A percentile compares a stretch with the other conserved stretches of the same genome.
These are phyloP conservation scores for Phytophthora melonis DNA, from an alignment of 352 stramenopile genomes.

Conservation along the genomic window DNA sequence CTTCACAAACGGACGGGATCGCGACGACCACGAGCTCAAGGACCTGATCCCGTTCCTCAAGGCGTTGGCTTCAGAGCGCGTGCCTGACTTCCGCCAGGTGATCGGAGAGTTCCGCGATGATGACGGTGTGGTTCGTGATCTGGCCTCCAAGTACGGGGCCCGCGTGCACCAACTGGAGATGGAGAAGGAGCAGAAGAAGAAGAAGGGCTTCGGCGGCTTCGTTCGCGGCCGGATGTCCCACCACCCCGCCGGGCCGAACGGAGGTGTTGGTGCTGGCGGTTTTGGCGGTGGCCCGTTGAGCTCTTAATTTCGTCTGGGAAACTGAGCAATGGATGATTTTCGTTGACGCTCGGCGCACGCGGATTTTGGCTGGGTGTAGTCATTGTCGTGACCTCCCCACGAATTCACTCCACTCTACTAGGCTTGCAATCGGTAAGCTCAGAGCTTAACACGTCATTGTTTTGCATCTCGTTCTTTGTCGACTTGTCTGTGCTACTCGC, in stretches of 20 bases:
- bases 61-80: slow-evolving; percentile 78
- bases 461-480: no score
- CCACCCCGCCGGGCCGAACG: slow-evolving; percentile 46
- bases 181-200: slow-evolving; percentile 83
- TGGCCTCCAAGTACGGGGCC: slow-evolving; percentile 80
- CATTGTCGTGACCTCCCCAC: no score
- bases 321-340: no score
- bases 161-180: slow-evolving; percentile 83
- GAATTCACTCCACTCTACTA: no score
- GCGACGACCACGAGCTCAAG: slow-evolving; percentile 80
- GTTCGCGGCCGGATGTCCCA: slow-evolving; percentile 77
- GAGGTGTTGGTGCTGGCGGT: slow-evolving; percentile 28
- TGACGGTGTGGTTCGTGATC: slow-evolving; percentile 80
- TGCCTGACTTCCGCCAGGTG: slow-evolving; percentile 80
- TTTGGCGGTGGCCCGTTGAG: slow-evolving; percentile 23
- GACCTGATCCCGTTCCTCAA: slow-evolving; percentile 90
- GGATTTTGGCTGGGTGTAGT: no score
- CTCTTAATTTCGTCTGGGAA: no score
- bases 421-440: no score
- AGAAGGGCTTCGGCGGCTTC: slow-evolving; percentile 87
- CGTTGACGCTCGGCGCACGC: no score
- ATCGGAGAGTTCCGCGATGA: slow-evolving; percentile 85
- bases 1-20: slow-evolving; percentile 84
- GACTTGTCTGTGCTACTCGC: no score
- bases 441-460: no score